Percentiles rank a stretch among this genome's conserved stretches.
These are phyloP conservation scores for Monilinia aucupariae DNA, from an alignment of 2,329 filamentous ascomycete genomes.

Conservation along the genomic window DNA sequence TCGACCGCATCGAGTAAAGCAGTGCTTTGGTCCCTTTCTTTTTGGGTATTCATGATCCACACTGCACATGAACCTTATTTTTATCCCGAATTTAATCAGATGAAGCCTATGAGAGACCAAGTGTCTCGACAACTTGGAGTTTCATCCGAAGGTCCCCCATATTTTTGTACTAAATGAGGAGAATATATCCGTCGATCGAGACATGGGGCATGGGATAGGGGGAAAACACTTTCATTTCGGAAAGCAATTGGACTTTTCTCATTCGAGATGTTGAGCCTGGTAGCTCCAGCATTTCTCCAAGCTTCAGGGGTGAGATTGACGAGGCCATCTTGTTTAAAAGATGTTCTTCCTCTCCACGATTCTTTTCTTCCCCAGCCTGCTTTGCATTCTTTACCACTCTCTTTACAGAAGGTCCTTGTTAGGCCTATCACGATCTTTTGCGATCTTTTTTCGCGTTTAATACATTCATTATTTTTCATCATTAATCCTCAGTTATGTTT, in stretches of 20 bases:
- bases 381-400: constrained; percentile 15
- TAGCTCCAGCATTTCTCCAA: background rate
- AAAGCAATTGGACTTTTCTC: constrained; percentile 1
- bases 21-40: background rate
- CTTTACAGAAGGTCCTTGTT: constrained; percentile 14
- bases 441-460: background rate
- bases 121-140: background rate
- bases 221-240: constrained; percentile 17
- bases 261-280: constrained; percentile 5
- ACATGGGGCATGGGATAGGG: background rate
- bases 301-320: background rate
- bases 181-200: background rate
- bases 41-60: background rate
- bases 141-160: constrained; percentile 1
- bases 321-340: constrained; percentile 10
- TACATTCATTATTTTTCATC: constrained; percentile 7
- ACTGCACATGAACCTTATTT: background rate
- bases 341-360: constrained; percentile 5
- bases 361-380: constrained; percentile 1
- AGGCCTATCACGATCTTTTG: constrained; percentile 13
- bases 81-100: background rate
- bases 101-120: background rate
- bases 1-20: background rate
- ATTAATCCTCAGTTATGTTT: constrained; percentile 13
- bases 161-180: constrained; percentile 9